Base-by-base conservation (phyloP, 495 filamentous ascomycete genomes). In the Evernia prunastri region DNA sequence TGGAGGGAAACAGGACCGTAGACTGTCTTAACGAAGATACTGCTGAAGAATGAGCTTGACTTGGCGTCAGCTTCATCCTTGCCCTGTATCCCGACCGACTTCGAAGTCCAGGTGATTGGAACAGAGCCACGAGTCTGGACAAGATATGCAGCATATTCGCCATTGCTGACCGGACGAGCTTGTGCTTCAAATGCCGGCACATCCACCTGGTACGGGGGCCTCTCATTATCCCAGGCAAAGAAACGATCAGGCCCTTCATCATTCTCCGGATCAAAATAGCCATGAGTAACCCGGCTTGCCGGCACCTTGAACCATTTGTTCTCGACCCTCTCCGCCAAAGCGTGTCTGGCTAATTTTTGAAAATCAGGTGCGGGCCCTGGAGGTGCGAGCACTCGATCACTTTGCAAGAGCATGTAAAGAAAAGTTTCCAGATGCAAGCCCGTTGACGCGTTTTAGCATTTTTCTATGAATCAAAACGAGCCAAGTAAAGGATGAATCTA, bases 151-250 rank as follows among this genome's bases (percentile, higher is more conserved):
- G 85, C 89, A 72, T 90, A 96, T 75, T 97, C 92, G 64, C 86
- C 85, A 66, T 93, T 96, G 4, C 89, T 96, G 67, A 97, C 88
- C 0, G 92, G 86, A 25, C 88, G 78, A 20, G 80, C 89, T 67
- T 91, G 86, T 0, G 90, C 88, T 67, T 85, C 80, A 69, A 97
- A 93, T 3, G 80, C 70, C 56, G 77, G 75, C 18, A 95, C 89
- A 3, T 77, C 75, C 10, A 83, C 78, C 6, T 67, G 73, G 61
- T 86, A 77, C 1, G 72, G 68, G 2, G 92, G 92, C 69, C 90
- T 93, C 75, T 97, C 92, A 59, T 93, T 94, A 69, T 97, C 92
- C 91, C 91, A 96, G 36, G 89, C 90, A 75, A 89, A 94, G 58
- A 79, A 80, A 15, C 74, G 70, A 27, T 78, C 72, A 2, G 79